A percentile compares a stretch with the other conserved stretches of the same genome.
phyloP scores from a whole-genome alignment of 2,329 filamentous ascomycete species.

The Clonostachys solani region DNA sequence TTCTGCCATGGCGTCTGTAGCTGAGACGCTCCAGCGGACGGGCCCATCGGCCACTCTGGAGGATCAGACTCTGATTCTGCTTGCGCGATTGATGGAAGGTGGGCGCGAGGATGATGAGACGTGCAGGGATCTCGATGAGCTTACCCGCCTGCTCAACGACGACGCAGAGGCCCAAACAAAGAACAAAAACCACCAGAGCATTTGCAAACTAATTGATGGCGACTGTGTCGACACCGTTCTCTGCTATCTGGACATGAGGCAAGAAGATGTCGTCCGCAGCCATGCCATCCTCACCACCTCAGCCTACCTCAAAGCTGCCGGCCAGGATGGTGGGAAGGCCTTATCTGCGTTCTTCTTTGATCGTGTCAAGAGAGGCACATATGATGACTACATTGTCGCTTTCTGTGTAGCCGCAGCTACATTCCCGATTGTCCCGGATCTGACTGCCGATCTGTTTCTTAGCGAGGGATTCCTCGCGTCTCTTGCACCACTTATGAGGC shows the following conservation, averaged over 20 bases:
- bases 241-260: constrained; percentile 80
- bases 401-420: constrained; percentile 89
- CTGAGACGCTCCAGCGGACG: constrained; percentile 19
- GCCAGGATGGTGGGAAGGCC: constrained; percentile 64
- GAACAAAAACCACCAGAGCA: constrained; percentile 36
- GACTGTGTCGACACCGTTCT: constrained; percentile 82
- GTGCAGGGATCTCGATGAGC: constrained; percentile 50
- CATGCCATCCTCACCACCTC: constrained; percentile 80
- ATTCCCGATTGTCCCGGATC: constrained; percentile 78
- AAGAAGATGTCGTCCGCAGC: constrained; percentile 67
- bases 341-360: constrained; percentile 72
- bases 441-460: constrained; percentile 76
- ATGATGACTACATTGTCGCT: constrained; percentile 84
- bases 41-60: constrained; percentile 32
- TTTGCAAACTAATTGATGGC: constrained; percentile 61
- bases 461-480: constrained; percentile 81
- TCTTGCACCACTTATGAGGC: constrained; percentile 71
- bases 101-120: constrained; percentile 77
- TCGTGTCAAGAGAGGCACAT: constrained; percentile 68
- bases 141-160: constrained; percentile 56
- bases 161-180: constrained; percentile 42
- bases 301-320: constrained; percentile 76
- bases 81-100: constrained; percentile 87
- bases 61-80: constrained; percentile 70
- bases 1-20: constrained; percentile 23